Evolutionary conservation across 352 stramenopile genomes (phyloP).

Genomic region (Globisporangium acanthophoron): DNA sequence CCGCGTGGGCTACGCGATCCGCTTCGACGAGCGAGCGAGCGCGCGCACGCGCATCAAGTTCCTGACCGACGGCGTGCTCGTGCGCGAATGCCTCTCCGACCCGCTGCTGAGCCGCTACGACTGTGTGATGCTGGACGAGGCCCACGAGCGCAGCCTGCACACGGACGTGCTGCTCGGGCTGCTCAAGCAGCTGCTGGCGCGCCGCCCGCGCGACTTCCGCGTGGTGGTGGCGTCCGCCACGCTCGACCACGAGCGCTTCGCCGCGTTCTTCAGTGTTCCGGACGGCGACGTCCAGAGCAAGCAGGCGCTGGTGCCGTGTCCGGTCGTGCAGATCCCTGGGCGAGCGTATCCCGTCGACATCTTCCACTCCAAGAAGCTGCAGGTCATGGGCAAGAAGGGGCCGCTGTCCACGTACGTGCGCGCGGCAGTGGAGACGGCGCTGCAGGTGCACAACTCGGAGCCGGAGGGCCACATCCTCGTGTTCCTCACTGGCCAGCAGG

Average conservation of each 20-base stretch:
- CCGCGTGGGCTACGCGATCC: constrained; percentile 94
- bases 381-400: constrained; percentile 67
- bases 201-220: constrained; percentile 78
- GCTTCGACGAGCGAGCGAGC: constrained; percentile 93
- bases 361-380: constrained; percentile 88
- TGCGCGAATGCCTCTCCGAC: constrained; percentile 78
- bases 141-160: constrained; percentile 97
- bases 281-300: constrained; percentile 1
- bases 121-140: constrained; percentile 94
- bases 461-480: constrained; percentile 89
- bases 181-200: constrained; percentile 68
- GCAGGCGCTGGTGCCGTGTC: constrained; percentile 27
- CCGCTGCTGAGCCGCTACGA: constrained; percentile 76
- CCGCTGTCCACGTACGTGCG: constrained; percentile 63
- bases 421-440: constrained; percentile 63
- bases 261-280: constrained; percentile 68
- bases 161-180: constrained; percentile 98
- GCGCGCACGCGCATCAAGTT: constrained; percentile 75
- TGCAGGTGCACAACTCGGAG: constrained; percentile 72
- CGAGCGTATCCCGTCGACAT: constrained; percentile 91
- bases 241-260: constrained; percentile 84
- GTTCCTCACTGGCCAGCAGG: constrained; percentile 93
- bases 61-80: constrained; percentile 74
- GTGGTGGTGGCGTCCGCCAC: constrained; percentile 94
- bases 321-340: constrained; percentile 88